Base-by-base conservation (phyloP, 2,329 filamentous ascomycete species). In the Cadophora sp. region DNA sequence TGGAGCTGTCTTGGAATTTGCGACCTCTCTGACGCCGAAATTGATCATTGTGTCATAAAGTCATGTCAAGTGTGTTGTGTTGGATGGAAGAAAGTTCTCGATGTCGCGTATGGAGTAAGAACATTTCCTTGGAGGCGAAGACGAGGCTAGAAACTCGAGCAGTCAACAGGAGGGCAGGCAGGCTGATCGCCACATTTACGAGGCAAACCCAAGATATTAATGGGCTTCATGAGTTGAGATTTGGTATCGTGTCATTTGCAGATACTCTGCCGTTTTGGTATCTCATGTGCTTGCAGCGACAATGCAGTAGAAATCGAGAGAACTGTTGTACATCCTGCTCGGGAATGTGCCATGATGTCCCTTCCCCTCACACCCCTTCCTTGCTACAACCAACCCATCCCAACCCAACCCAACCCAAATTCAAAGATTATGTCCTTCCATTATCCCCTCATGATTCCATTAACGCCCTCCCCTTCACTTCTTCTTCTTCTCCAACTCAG, bases 1-100 rank as follows among this genome's bases (percentile, higher is more conserved):
- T 53, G 86, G 83, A 53, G 87, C 87, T 18, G 88, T 89, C 68
- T 88, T 88, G 33, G 88, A 83, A 75, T 87, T 89, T 43, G 93
- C 91, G 66, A 97, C 83, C 73, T 97, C 91, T 79, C 96, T 89
- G 74, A 98, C 93, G 74, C 92, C 91, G 72, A 91, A 90, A 74
- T 89, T 88, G 76, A 88, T 86, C 85, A 88, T 89, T 20, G 27
- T 68, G 55, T 59, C 41, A 62, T 68, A 62, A 64, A 66, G 4
- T 62, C 64, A 68, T 64, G 30, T 20, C 30, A 55, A 62, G 48
- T 36, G 68, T 64, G 65, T 43, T 41, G 66, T 65, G 65, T 36
- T 56, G 53, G 13, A 18, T 61, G 50, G 56, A 36, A 22, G 24
- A 39, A 14, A 41, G 16, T 13, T 24, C 24, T 53, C 20, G 53